Conservation (phyloP, 2,329 filamentous ascomycete species). For the Exophiala sideris region DNA sequence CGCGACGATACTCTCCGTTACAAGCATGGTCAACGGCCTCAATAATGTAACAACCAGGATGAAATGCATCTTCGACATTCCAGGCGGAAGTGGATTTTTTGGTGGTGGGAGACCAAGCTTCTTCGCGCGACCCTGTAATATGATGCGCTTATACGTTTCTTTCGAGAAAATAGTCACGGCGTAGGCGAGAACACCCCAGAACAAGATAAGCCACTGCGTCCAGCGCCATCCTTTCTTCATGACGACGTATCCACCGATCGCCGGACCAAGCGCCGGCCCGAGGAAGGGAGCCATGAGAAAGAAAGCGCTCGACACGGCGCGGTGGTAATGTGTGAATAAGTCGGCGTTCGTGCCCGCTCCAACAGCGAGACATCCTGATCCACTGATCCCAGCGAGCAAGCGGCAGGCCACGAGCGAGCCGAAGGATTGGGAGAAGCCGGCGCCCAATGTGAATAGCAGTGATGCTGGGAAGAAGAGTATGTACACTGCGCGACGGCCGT, state of each 20-base stretch:
- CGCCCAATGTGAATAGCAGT: constrained; percentile 48
- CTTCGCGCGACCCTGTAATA: constrained; percentile 58
- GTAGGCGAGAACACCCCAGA: constrained; percentile 57
- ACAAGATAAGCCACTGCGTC: constrained; percentile 69
- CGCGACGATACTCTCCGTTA: constrained; percentile 66
- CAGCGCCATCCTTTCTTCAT: constrained; percentile 67
- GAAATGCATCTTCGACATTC: constrained; percentile 47
- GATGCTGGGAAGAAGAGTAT: constrained; percentile 65
- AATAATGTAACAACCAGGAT: constrained; percentile 37
- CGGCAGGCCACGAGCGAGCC: constrained; percentile 68
- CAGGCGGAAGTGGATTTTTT: constrained; percentile 66
- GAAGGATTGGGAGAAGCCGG: constrained; percentile 57
- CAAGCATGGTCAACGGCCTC: constrained; percentile 62
- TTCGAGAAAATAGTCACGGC: constrained; percentile 55
- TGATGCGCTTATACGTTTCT: constrained; percentile 68
- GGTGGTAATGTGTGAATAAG: constrained; percentile 48
- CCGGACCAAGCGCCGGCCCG: constrained; percentile 64
- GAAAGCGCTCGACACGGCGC: constrained; percentile 53
- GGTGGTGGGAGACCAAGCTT: constrained; percentile 56
- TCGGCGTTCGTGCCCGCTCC: constrained; percentile 70
- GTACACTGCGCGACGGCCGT: constrained; percentile 66
- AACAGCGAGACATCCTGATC: constrained; percentile 65
- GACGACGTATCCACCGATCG: constrained; percentile 66
- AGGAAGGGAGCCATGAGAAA: constrained; percentile 62
- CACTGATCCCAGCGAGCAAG: constrained; percentile 72